Evolutionary conservation across 805 yeast genomes (phyloP).

Genomic region (Candida maesae): DNA sequence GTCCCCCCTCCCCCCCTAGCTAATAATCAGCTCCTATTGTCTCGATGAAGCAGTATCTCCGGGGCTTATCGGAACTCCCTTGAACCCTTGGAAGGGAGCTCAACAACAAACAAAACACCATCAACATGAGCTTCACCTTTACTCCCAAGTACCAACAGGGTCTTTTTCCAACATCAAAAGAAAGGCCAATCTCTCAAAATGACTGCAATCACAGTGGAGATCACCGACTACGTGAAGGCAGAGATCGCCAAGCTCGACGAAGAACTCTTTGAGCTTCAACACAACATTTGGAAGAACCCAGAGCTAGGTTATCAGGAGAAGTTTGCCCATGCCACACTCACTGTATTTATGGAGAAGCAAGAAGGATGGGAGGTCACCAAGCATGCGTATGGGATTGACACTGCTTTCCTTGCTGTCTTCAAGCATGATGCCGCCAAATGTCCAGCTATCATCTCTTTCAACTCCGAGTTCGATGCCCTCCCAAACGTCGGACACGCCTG

Average conservation of each 20-base stretch:
- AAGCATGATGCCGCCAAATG: background rate
- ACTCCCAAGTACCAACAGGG: no score
- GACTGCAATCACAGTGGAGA: slow-evolving; percentile 3
- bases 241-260: slow-evolving; percentile 2
- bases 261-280: slow-evolving; percentile 8
- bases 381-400: slow-evolving; percentile 7
- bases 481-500: slow-evolving; percentile 13
- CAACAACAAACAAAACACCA: no score
- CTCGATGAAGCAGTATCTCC: no score
- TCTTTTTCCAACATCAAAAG: no score
- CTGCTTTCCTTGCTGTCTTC: slow-evolving; percentile 6
- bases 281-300: slow-evolving; percentile 10
- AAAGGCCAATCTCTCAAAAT: no score
- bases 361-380: slow-evolving; percentile 7
- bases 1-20: no score
- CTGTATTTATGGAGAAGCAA: slow-evolving; percentile 4
- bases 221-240: slow-evolving; percentile 1
- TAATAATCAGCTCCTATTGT: no score
- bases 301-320: slow-evolving; percentile 7
- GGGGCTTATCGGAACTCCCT: no score
- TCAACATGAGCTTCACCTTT: no score
- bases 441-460: slow-evolving; percentile 5
- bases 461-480: slow-evolving; percentile 12
- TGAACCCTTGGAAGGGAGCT: no score
- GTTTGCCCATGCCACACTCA: slow-evolving; percentile 8